phyloP scores from a whole-genome alignment of 148 eudicot genomes.

The Simmondsia chinensis region DNA sequence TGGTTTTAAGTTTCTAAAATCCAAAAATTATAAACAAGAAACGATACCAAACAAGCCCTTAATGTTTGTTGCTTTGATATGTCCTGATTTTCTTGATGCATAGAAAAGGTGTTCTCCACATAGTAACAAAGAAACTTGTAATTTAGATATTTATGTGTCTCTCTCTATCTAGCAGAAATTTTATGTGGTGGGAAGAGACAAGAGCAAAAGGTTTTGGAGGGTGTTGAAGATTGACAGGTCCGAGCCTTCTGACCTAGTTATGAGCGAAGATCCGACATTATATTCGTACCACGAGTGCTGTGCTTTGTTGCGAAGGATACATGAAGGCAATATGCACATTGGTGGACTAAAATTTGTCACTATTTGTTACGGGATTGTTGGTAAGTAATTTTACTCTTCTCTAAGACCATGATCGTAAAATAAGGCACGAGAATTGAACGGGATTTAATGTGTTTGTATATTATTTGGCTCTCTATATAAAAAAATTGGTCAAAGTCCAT shows the following conservation, averaged over 20 bases:
- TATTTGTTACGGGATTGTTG: conserved; percentile 84
- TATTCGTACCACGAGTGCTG: conserved; percentile 62
- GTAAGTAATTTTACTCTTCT: conserved; percentile 28
- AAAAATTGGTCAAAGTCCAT: too few relatives aligned
- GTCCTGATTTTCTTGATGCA: too few relatives aligned
- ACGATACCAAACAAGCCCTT: too few relatives aligned
- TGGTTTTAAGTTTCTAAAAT: too few relatives aligned
- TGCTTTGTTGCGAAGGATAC: conserved; percentile 58
- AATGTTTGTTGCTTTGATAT: too few relatives aligned
- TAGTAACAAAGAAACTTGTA: too few relatives aligned
- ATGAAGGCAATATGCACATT: conserved; percentile 79
- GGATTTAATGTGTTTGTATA: too few relatives aligned
- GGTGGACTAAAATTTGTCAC: conserved; percentile 88
- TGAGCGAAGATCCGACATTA: conserved; percentile 70
- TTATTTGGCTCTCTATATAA: too few relatives aligned
- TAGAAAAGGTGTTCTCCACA: too few relatives aligned
- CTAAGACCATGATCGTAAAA: too few relatives aligned
- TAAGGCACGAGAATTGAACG: too few relatives aligned
- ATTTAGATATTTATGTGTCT: background rate
- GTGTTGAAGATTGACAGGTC: conserved; percentile 86
- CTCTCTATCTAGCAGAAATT: conserved; percentile 48
- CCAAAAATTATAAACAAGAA: too few relatives aligned
- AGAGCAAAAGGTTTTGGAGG: conserved; percentile 60
- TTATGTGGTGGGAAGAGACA: conserved; percentile 87
- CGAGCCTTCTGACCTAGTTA: conserved; percentile 55